A percentile compares a stretch with the other conserved stretches of the same genome.
These are phyloP conservation scores for Rostrohypoxylon terebratum DNA, from an alignment of 495 filamentous ascomycete species.

Conservation along the genomic window DNA sequence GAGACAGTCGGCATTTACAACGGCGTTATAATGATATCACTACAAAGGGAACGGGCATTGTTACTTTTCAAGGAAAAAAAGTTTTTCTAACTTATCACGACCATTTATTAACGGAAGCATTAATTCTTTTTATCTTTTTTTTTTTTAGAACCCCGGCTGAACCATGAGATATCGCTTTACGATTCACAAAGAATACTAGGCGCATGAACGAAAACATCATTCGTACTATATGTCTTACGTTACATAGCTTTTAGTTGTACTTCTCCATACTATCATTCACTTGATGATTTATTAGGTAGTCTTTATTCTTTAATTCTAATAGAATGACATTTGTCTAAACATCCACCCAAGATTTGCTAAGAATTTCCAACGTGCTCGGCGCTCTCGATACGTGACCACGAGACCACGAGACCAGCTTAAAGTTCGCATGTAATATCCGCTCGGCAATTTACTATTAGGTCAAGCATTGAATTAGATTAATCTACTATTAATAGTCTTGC, in stretches of 20 bases:
- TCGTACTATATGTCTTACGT: slow-evolving; percentile 6
- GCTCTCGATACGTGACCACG: neutral
- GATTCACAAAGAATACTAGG: slow-evolving; percentile 38
- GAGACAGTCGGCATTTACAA: slow-evolving; percentile 46
- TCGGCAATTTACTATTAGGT: neutral
- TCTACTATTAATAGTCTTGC: slow-evolving; percentile 3
- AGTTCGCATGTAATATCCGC: neutral
- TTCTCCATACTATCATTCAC: slow-evolving; percentile 16
- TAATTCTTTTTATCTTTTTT: slow-evolving; percentile 28
- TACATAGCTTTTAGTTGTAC: slow-evolving; percentile 12
- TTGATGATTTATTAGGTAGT: slow-evolving; percentile 7
- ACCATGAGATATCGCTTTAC: slow-evolving; percentile 35
- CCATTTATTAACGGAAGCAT: slow-evolving; percentile 34
- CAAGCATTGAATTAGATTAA: neutral
- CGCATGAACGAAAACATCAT: slow-evolving; percentile 20
- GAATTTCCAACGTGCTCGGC: neutral
- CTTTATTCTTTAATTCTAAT: slow-evolving; percentile 31
- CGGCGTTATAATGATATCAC: slow-evolving; percentile 46
- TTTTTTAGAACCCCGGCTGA: slow-evolving; percentile 24
- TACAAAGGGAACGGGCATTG: slow-evolving; percentile 32
- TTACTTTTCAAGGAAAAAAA: slow-evolving; percentile 33
- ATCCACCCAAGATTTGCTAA: neutral
- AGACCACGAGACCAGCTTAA: neutral
- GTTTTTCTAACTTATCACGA: slow-evolving; percentile 8
- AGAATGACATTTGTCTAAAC: slow-evolving; percentile 15